phyloP scores from a whole-genome alignment of 192 early-diverging fungal genomes.

The Coemansia aciculifera region DNA sequence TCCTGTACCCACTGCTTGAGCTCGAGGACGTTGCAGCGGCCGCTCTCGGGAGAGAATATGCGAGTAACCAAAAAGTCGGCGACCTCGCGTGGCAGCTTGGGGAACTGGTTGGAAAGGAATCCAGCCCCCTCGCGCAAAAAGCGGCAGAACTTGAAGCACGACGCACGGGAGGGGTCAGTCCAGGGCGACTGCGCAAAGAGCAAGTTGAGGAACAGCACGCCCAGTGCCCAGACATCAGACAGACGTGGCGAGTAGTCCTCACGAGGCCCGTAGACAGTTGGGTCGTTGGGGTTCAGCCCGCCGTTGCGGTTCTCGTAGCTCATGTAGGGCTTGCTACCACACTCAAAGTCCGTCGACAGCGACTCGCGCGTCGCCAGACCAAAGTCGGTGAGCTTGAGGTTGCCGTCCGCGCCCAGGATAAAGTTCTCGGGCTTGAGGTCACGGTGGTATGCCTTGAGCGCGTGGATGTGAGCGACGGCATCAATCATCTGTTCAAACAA shows the following conservation, averaged over 20 bases:
- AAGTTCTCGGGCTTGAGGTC: slow-evolving; percentile 87
- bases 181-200: slow-evolving; percentile 73
- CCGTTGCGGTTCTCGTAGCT: slow-evolving; percentile 65
- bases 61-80: slow-evolving; percentile 63
- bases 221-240: slow-evolving; percentile 73
- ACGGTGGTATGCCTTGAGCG: slow-evolving; percentile 81
- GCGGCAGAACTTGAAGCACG: slow-evolving; percentile 62
- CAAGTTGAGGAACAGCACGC: slow-evolving; percentile 72
- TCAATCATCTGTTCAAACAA: slow-evolving; percentile 72
- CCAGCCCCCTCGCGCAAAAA: slow-evolving; percentile 62
- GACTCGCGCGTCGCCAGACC: slow-evolving; percentile 83
- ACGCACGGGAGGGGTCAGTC: slow-evolving; percentile 63
- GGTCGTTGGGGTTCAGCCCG: slow-evolving; percentile 49
- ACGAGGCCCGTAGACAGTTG: slow-evolving; percentile 52
- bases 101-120: slow-evolving; percentile 63
- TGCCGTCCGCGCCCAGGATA: slow-evolving; percentile 64
- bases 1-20: slow-evolving; percentile 57
- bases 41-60: slow-evolving; percentile 61
- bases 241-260: slow-evolving; percentile 62
- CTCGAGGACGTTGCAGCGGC: slow-evolving; percentile 57
- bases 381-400: slow-evolving; percentile 89
- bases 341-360: slow-evolving; percentile 82
- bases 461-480: slow-evolving; percentile 77
- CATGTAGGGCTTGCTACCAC: slow-evolving; percentile 78
- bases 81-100: slow-evolving; percentile 58